These are phyloP conservation scores for Medicago truncatula DNA, from an alignment of 306 rosid species.

Conservation along the genomic window MtrunA17r5.0-ANR NC_053042.1:50926501-50927000, in stretches of 20 bases:
- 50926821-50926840: constrained; percentile 39
- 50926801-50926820: constrained; percentile 44
- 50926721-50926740: constrained; percentile 82
- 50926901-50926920: constrained; percentile 67
- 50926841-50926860: not conserved
- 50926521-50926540: constrained; percentile 20
- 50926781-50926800: constrained; percentile 84
- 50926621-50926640: constrained; percentile 89
- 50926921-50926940: constrained; percentile 75
- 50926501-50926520: constrained; percentile 9
- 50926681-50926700: constrained; percentile 26
- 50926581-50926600: constrained; percentile 67
- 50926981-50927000: constrained; percentile 83
- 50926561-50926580: constrained; percentile 73
- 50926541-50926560: constrained; percentile 27
- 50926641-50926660: constrained; percentile 51
- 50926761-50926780: constrained; percentile 83
- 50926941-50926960: constrained; percentile 85
- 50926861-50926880: constrained; percentile 6
- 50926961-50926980: constrained; percentile 93
- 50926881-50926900: constrained; percentile 63
- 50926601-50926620: constrained; percentile 79
- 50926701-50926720: constrained; percentile 38
- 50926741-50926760: constrained; percentile 79
- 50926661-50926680: constrained; percentile 28